A percentile compares a stretch with the other conserved stretches of the same genome.
phyloP scores from a whole-genome alignment of 2,329 filamentous ascomycete genomes.

The Diaporthe sp. region DNA sequence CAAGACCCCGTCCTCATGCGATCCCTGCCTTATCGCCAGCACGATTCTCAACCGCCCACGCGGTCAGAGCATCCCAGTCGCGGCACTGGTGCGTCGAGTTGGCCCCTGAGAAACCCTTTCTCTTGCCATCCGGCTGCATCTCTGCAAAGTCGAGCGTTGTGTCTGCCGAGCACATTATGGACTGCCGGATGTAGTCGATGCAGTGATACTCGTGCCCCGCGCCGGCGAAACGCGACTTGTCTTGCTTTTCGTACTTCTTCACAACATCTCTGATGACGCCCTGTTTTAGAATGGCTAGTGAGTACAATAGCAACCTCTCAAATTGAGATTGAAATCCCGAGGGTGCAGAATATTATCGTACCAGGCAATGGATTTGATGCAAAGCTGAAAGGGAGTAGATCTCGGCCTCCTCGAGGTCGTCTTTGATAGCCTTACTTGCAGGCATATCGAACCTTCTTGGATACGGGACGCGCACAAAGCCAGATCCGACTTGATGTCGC shows the following conservation, averaged over 20 bases:
- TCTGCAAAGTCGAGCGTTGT: constrained; percentile 33
- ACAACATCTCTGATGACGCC: constrained; percentile 34
- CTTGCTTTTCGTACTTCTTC: constrained; percentile 34
- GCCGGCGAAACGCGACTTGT: constrained; percentile 34
- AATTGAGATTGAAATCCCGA: too few relatives aligned
- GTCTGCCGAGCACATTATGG: constrained; percentile 33
- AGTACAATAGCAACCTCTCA: neutral
- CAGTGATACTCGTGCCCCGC: constrained; percentile 34
- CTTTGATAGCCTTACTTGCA: constrained; percentile 30
- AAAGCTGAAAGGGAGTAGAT: constrained; percentile 34
- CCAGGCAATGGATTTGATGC: constrained; percentile 34
- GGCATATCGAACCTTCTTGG: constrained; percentile 33
- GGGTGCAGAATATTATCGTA: neutral
- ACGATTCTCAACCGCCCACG: constrained; percentile 34
- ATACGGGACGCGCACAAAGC: constrained; percentile 32
- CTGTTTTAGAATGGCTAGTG: neutral
- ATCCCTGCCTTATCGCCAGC: constrained; percentile 31
- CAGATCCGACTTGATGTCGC: constrained; percentile 19
- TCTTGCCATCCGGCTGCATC: constrained; percentile 23
- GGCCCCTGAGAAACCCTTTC: constrained; percentile 31
- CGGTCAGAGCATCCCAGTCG: constrained; percentile 28
- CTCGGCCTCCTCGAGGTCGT: constrained; percentile 31
- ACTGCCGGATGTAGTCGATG: constrained; percentile 35
- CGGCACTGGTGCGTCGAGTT: constrained; percentile 34
- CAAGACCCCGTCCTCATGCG: neutral